Evolutionary conservation across 1,139 yeast genomes (phyloP), one percentile per base, ranked within the genome.

Genomic region (Lodderomyces elongisporus): DNA sequence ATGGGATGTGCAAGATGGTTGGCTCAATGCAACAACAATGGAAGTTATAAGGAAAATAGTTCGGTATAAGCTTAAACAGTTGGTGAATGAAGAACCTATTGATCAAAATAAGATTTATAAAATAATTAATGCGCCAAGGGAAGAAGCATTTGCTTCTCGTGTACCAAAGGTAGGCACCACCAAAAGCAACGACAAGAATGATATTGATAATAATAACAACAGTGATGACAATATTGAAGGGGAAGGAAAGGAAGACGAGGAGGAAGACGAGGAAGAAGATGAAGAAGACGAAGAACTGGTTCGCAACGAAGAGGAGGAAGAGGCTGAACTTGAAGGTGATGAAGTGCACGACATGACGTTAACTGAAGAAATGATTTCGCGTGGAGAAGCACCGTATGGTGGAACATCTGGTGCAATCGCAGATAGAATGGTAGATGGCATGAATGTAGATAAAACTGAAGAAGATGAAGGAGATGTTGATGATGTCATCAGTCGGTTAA

Each of bases 11-110:
- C 70, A 62, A 40, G 72, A 80, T 36, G 97, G 97, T 0, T 91
- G 97, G 97, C 70, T 77, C 38, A 72, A 70, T 36, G 70, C 68
- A 40, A 70, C 75, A 31, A 77, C 79, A 8, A 66, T 87, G 52
- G 71, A 74, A 25, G 74, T 79, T 21, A 59, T 88, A 4, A 69
- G 96, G 46, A 64, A 77, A 34, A 69, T 88, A 13, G 70, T 88
- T 38, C 70, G 89, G 44, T 83, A 82, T 48, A 89, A 89, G 54
- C 57, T 85, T 36, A 72, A 74, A 22, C 70, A 79, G 42, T 53
- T 81, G 23, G 62, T 62, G 10, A 59, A 60, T 26, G 77, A 74
- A 23, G 63, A 62, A 39, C 52, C 62, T 0, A 53, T 72, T 13
- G 73, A 64, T 29, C 51, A 48, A 5, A 49, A 41, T 4, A 66